Evolutionary conservation across 129 eudicot genomes (phyloP).

Genomic region (Saussurea involucrata): DNA sequence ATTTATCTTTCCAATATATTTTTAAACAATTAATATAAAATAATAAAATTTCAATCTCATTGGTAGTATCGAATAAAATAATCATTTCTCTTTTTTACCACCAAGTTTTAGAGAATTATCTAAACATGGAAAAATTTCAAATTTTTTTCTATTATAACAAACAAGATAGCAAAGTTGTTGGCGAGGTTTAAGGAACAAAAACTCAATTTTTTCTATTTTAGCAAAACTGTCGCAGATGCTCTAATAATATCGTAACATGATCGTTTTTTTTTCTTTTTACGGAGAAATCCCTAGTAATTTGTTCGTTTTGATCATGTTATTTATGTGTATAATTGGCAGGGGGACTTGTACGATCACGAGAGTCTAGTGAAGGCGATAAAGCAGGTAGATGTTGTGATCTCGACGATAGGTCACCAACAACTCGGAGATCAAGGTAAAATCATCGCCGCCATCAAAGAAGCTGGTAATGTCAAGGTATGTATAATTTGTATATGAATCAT

Average conservation of each 20-base stretch:
- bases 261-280: neutral
- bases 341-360: conserved; percentile 38
- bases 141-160: too few relatives aligned
- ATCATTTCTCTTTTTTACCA: too few relatives aligned
- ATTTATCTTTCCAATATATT: too few relatives aligned
- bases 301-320: neutral
- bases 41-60: too few relatives aligned
- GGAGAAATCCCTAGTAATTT: neutral
- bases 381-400: conserved; percentile 47
- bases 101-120: too few relatives aligned
- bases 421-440: conserved; percentile 41
- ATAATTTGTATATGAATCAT: neutral
- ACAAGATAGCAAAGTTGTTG: too few relatives aligned
- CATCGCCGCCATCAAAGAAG: conserved; percentile 44
- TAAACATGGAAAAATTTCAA: too few relatives aligned
- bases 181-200: too few relatives aligned
- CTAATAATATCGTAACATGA: neutral
- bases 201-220: too few relatives aligned
- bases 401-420: conserved; percentile 29
- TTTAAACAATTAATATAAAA: too few relatives aligned
- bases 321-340: conserved; percentile 20
- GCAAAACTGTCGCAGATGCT: too few relatives aligned
- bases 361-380: conserved; percentile 46
- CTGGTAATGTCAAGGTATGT: conserved; percentile 45
- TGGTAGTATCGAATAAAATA: too few relatives aligned